Base-by-base conservation (phyloP, 129 eudicot species). In the Gnaphalium uliginosum region DNA sequence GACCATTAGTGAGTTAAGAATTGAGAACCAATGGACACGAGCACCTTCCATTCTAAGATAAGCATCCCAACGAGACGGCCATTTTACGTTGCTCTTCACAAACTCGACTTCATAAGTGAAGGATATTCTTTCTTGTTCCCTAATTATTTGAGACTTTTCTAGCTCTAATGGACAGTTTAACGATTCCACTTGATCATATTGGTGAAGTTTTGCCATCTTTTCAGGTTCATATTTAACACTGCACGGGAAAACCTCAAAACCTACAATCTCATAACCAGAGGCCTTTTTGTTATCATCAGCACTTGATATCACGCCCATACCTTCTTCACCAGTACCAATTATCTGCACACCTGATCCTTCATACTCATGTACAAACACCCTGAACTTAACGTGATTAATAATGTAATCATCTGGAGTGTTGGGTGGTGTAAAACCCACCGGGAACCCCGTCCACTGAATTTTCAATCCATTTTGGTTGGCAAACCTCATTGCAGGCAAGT, bases 31-130 rank as follows among this genome's bases (percentile, higher is more conserved):
- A 56, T 88, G 92, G 30, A 88, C 92, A 25, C 92, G 87, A 23
- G 89, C 87, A 71, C 89, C 92, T 67, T 88, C 92, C 92, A 88
- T 88, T 72, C 81, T 88, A 54, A 88, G 82, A 78, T 88, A 88
- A 61, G 92, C 92, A 78, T 88, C 92, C 92, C 92, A 88, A 33
- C 92, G 84, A 21, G 92, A 88, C 3, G 92, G 92, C 92, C 92
- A 88, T 81, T 82, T 82, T 32, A 81, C 64, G 22, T 88, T 79
- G 35, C 89, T 88, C 71, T 85, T 88, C 80, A 82, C 89, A 83
- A 88, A 88, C 79, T 88, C 87, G 41, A 88, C 92, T 71, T 85
- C 89, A 37, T 88, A 88, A 51, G 83, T 88, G 74, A 88, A 88
- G 4, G 92, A 80, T 27, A 88, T 54, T 76, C 74, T 85, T 50